Evolutionary conservation across 202 grass and related monocot genomes (phyloP), one percentile per base, ranked within the genome.

Genomic region (Setaria italica): DNA sequence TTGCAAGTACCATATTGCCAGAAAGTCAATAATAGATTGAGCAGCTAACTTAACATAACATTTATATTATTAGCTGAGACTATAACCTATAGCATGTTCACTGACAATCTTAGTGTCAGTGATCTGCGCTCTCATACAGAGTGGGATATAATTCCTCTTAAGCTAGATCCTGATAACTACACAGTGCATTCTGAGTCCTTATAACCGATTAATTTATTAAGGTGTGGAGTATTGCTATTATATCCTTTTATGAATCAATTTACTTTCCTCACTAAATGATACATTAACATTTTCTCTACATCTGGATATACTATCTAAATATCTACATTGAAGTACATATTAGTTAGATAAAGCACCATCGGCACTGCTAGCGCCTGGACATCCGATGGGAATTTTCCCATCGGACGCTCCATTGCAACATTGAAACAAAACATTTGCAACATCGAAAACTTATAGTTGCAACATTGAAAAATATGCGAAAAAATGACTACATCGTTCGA

Each of bases 161-260:
- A 41, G 13, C 4, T 51, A 70, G 60, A 51, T 62, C 50, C 9
- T 30, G 14, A 13, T 42, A 41, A 11, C 42, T 53, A 16, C 1
- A 37, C 11, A 62, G 11, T 0, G 1, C 11, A 32, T 51, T 79
- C 9, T 51, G 13, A 14, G 50, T 4, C 2, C 65, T 60, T 69
- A 66, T 42, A 84, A 55, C 56, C 3, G 80, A 51, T 48, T 50
- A 62, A 39, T 33, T 32, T 37, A 77, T 39, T 11, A 78, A 56
- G 1, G n/a, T 25, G 11, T 56, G 11, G 19, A 72, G 20, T 2
- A 59, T 34, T 62, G 4, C 25, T 73, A 47, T 19, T 62, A 62
- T 47, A 68, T 50, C 32, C 16, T 37, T 39, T 29, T 77, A 77
- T 59, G 74, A 77, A 25, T 37, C 1, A 71, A 25, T 71, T 21